Evolutionary conservation across 805 yeast species (phyloP).

Genomic region (Sugiyamaella lignohabitans): DNA sequence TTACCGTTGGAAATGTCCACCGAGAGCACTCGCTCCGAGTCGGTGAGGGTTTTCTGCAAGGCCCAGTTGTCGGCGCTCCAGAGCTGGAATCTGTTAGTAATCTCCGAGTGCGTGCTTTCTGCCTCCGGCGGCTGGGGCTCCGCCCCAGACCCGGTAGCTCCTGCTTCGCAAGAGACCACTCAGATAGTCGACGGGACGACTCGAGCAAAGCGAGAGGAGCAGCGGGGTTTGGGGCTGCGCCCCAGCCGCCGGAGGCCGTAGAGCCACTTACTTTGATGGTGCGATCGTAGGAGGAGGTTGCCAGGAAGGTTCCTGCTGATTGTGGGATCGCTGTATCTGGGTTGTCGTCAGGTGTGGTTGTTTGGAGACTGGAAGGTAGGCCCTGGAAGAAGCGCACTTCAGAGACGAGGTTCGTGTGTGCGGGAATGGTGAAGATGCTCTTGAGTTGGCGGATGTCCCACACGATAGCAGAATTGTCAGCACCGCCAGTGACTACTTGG

Average conservation of each 20-base stretch:
- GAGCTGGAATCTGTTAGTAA: constrained; percentile 21
- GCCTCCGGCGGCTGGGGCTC: too few relatives aligned
- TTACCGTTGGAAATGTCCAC: constrained; percentile 43
- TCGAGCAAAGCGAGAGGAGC: too few relatives aligned
- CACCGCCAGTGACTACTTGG: constrained; percentile 75
- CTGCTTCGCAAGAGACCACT: too few relatives aligned
- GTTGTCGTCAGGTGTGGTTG: too few relatives aligned
- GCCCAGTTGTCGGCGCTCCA: constrained; percentile 72
- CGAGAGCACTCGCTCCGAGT: constrained; percentile 65
- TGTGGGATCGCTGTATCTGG: constrained; percentile 29
- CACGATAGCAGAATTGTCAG: constrained; percentile 68
- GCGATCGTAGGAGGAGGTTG: constrained; percentile 68
- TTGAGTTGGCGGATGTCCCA: constrained; percentile 74
- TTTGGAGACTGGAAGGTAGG: constrained; percentile 22
- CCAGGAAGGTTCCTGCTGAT: constrained; percentile 43
- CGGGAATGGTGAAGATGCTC: constrained; percentile 48
- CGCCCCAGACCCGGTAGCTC: too few relatives aligned
- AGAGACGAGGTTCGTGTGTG: constrained; percentile 68
- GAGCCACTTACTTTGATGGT: constrained; percentile 38
- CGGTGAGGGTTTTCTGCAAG: constrained; percentile 44
- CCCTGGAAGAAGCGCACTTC: constrained; percentile 47
- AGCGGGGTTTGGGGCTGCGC: too few relatives aligned
- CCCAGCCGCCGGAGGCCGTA: too few relatives aligned
- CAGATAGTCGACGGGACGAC: too few relatives aligned
- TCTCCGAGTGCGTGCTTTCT: too few relatives aligned